These are phyloP conservation scores for Arachnomyces sp. DNA, from an alignment of 2,329 filamentous ascomycete genomes.

Conservation along the genomic window DNA sequence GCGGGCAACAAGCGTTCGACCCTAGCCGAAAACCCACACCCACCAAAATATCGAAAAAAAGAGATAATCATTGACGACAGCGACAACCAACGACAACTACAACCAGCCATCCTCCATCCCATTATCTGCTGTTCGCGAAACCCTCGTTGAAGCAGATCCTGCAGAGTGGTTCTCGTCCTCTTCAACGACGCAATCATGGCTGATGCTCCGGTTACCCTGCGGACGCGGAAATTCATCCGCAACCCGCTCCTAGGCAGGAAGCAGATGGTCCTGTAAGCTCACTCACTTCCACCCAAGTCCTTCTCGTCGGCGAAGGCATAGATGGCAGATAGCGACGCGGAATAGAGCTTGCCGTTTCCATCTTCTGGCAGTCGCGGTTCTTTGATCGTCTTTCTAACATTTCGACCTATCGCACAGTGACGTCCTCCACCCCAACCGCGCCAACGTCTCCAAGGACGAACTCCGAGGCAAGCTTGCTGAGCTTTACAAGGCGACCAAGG, in stretches of 20 bases:
- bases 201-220: slow-evolving; percentile 69
- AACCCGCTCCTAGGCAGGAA: slow-evolving; percentile 98
- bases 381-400: slow-evolving; percentile 16
- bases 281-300: slow-evolving; percentile 6
- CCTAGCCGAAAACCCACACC: slow-evolving; percentile 38
- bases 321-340: too few relatives aligned
- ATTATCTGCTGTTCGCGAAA: slow-evolving; percentile 13
- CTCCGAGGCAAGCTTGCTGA: slow-evolving; percentile 89
- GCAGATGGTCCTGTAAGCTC: slow-evolving; percentile 99
- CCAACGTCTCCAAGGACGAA: slow-evolving; percentile 99
- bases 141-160: slow-evolving; percentile 24
- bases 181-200: slow-evolving; percentile 67
- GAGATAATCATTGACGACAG: slow-evolving; percentile 22
- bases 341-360: too few relatives aligned
- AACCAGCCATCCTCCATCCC: slow-evolving; percentile 13
- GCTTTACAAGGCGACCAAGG: slow-evolving; percentile 97
- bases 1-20: slow-evolving; percentile 9
- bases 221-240: slow-evolving; percentile 99
- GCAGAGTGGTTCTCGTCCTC: slow-evolving; percentile 14
- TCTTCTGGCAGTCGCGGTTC: not conserved
- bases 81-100: slow-evolving; percentile 25
- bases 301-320: too few relatives aligned
- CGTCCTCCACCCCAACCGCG: slow-evolving; percentile 96
- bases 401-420: slow-evolving; percentile 56
- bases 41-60: slow-evolving; percentile 33